phyloP scores from a whole-genome alignment of 352 stramenopile species.

The Albugo candida region DNA sequence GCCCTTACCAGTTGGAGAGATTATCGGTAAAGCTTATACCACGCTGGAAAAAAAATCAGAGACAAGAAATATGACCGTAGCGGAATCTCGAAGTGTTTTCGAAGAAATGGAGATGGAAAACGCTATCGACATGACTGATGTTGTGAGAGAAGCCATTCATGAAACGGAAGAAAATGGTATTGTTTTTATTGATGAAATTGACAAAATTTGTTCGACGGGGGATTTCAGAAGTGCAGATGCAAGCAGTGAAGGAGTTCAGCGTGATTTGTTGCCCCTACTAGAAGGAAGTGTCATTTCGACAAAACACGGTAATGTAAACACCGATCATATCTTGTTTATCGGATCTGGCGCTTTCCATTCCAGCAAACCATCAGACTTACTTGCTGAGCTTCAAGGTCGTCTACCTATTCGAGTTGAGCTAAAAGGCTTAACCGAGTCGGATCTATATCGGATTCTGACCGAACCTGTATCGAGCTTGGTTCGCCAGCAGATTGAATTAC shows the following conservation, averaged over 20 bases:
- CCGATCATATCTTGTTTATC: constrained; percentile 99
- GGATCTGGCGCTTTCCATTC: constrained; percentile 94
- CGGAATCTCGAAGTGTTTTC: constrained; percentile 86
- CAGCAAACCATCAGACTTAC: constrained; percentile 94
- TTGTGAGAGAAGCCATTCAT: constrained; percentile 66
- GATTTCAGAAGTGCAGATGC: constrained; percentile 90
- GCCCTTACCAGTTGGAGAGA: constrained; percentile 44
- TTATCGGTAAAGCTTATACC: too few species aligned
- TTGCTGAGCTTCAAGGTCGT: constrained; percentile 95
- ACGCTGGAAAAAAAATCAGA: constrained; percentile 75
- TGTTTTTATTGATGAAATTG: constrained; percentile 99
- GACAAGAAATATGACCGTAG: constrained; percentile 86
- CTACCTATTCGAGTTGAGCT: constrained; percentile 98
- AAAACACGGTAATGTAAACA: constrained; percentile 99
- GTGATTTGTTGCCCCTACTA: constrained; percentile 95
- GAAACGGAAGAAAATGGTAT: constrained; percentile 97
- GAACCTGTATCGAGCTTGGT: constrained; percentile 98
- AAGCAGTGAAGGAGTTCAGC: constrained; percentile 96
- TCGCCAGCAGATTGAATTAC: constrained; percentile 93
- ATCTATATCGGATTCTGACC: constrained; percentile 98
- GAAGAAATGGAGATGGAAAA: constrained; percentile 94
- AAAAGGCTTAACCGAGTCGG: constrained; percentile 94
- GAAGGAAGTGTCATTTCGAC: constrained; percentile 95
- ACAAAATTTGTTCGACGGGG: constrained; percentile 97
- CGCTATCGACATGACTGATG: constrained; percentile 78